These are phyloP conservation scores for Trichosanthes truncata DNA, from an alignment of 306 rosid genomes.

Conservation along the genomic window DNA sequence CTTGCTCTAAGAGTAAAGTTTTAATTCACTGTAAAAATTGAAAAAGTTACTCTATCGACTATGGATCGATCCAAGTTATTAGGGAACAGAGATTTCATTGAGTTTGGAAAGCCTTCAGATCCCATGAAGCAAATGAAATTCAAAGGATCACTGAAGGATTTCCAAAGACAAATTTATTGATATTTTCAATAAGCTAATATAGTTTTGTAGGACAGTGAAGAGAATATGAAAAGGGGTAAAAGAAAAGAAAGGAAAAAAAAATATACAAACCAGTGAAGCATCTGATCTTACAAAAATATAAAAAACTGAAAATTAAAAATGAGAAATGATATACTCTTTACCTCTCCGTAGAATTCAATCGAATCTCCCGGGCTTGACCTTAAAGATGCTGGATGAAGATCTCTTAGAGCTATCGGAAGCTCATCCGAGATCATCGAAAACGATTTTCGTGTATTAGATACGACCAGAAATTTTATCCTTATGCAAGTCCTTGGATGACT, in stretches of 20 bases:
- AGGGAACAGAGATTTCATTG: neutral
- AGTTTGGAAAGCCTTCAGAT: constrained; percentile 7
- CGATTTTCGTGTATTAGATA: constrained; percentile 17
- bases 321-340: constrained; percentile 35
- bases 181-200: constrained; percentile 34
- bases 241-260: constrained; percentile 21
- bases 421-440: neutral
- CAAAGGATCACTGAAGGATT: constrained; percentile 7
- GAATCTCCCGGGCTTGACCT: constrained; percentile 31
- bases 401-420: constrained; percentile 32
- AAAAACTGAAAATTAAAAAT: constrained; percentile 29
- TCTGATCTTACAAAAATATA: constrained; percentile 33
- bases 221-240: neutral
- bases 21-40: neutral
- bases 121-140: constrained; percentile 8
- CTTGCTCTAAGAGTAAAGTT: too few relatives aligned
- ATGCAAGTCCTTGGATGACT: constrained; percentile 41
- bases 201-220: constrained; percentile 18
- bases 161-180: constrained; percentile 33
- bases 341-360: constrained; percentile 39
- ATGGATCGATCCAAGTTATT: neutral
- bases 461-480: constrained; percentile 21
- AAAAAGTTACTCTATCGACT: neutral
- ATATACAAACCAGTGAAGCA: constrained; percentile 57
- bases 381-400: constrained; percentile 27